A percentile compares a stretch with the other conserved stretches of the same genome.
Conservation (phyloP, 2,329 filamentous ascomycete species). For the Zymoseptoria brevis region DNA sequence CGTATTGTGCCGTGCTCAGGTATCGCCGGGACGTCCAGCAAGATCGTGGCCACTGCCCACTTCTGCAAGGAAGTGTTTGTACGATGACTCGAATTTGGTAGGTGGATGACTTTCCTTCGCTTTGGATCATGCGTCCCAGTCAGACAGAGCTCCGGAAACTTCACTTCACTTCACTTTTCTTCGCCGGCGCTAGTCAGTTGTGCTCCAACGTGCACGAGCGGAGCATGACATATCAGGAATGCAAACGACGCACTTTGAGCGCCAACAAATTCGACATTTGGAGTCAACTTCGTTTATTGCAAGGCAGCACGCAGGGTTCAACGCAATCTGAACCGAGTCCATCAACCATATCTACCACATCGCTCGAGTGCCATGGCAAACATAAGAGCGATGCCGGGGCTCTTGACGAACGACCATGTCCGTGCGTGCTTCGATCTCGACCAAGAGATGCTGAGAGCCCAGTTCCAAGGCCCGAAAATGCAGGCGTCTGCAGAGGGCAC, state of each 20-base stretch:
- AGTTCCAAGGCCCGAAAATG: neutral
- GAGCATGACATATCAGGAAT: neutral
- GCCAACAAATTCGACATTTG: neutral
- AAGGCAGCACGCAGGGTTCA: neutral
- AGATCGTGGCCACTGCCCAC: too few species aligned
- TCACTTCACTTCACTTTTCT: neutral
- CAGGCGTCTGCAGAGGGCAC: conserved; percentile 1
- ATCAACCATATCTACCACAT: neutral
- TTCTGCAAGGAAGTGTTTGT: too few species aligned
- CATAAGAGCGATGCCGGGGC: neutral
- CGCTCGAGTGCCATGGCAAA: neutral
- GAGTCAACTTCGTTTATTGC: neutral
- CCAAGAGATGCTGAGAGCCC: neutral
- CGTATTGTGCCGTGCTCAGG: too few species aligned
- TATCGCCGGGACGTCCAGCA: too few species aligned
- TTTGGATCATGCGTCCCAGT: too few species aligned
- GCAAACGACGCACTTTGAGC: neutral
- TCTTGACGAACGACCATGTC: neutral
- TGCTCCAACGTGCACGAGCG: neutral
- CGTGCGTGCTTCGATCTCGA: neutral
- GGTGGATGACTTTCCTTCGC: too few species aligned
- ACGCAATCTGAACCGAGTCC: neutral
- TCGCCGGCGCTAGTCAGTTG: neutral
- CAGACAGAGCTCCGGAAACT: too few species aligned
- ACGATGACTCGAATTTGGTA: too few species aligned